Percentiles rank a stretch among this genome's conserved stretches.
Conservation (phyloP, 2,329 filamentous ascomycete species). For the Stagonosporopsis tanaceti region DNA sequence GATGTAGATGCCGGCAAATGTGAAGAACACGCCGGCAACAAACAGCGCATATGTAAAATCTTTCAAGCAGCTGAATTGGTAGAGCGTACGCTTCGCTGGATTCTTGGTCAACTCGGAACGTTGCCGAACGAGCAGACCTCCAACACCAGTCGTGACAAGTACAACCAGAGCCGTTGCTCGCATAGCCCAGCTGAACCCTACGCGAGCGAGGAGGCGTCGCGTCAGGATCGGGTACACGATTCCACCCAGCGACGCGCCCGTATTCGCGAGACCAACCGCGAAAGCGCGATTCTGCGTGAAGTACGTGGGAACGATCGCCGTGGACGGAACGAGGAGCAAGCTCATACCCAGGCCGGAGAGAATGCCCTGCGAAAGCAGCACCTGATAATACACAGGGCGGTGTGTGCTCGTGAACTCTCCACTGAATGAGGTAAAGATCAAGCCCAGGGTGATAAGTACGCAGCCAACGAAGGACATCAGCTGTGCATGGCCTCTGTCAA, state of each 20-base stretch:
- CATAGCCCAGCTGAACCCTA: slow-evolving; percentile 71
- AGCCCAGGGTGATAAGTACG: slow-evolving; percentile 51
- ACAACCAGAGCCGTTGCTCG: slow-evolving; percentile 65
- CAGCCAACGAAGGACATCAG: slow-evolving; percentile 41
- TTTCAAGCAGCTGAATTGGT: slow-evolving; percentile 20
- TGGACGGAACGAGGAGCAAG: slow-evolving; percentile 26
- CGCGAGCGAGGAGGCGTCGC: slow-evolving; percentile 59
- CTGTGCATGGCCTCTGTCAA: slow-evolving; percentile 23
- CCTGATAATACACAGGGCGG: slow-evolving; percentile 54
- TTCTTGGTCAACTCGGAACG: slow-evolving; percentile 21
- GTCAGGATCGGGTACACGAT: slow-evolving; percentile 60
- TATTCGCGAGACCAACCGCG: slow-evolving; percentile 56
- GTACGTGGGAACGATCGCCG: slow-evolving; percentile 25
- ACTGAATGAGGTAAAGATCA: slow-evolving; percentile 60
- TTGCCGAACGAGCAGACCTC: slow-evolving; percentile 48
- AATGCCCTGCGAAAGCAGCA: slow-evolving; percentile 35
- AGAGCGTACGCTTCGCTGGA: slow-evolving; percentile 21
- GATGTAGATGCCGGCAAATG: slow-evolving; percentile 23
- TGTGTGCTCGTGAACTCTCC: slow-evolving; percentile 35
- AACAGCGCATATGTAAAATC: slow-evolving; percentile 22
- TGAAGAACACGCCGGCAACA: slow-evolving; percentile 27
- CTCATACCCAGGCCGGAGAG: slow-evolving; percentile 26
- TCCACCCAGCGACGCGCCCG: slow-evolving; percentile 55
- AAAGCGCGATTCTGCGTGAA: slow-evolving; percentile 64
- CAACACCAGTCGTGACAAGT: slow-evolving; percentile 57